A percentile compares a stretch with the other conserved stretches of the same genome.
phyloP scores from a whole-genome alignment of 1,284 basidiomycete species.

The Ceratobasidium sp. region DNA sequence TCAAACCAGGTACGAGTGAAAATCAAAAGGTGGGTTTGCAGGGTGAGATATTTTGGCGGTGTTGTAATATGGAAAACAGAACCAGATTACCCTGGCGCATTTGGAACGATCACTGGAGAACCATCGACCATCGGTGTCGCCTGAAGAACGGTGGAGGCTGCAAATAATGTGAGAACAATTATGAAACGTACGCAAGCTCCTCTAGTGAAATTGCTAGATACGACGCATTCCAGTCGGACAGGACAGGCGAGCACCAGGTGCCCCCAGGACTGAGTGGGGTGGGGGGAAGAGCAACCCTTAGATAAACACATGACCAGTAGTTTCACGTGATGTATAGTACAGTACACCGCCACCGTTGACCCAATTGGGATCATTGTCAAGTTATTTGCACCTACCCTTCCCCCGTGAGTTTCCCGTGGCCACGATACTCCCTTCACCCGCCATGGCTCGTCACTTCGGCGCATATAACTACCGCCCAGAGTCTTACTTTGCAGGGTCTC shows the following conservation, averaged over 20 bases:
- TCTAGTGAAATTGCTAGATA: conserved; percentile 66
- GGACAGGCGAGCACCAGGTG: conserved; percentile 72
- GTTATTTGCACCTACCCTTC: neutral
- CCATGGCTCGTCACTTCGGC: conserved; percentile 70
- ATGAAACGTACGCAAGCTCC: conserved; percentile 24
- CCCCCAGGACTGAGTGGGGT: conserved; percentile 75
- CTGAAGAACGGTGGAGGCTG: conserved; percentile 76
- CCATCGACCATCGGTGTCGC: conserved; percentile 85
- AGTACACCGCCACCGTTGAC: neutral
- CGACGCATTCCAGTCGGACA: conserved; percentile 74
- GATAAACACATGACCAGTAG: too few species aligned
- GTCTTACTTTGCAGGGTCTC: conserved; percentile 67
- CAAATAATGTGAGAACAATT: conserved; percentile 74
- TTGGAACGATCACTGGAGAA: conserved; percentile 75
- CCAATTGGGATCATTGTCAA: conserved; percentile 1
- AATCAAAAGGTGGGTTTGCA: conserved; percentile 52
- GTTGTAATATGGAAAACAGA: conserved; percentile 22
- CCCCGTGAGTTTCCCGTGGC: neutral
- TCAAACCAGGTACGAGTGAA: conserved; percentile 49
- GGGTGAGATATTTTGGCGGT: conserved; percentile 1
- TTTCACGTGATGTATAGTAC: conserved; percentile 14
- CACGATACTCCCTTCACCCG: too few species aligned
- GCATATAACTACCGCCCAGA: conserved; percentile 85
- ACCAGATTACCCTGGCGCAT: conserved; percentile 59
- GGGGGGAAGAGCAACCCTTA: conserved; percentile 75